Conservation (phyloP, 768 basidiomycete genomes). For the Lentinula raphanica region DNA sequence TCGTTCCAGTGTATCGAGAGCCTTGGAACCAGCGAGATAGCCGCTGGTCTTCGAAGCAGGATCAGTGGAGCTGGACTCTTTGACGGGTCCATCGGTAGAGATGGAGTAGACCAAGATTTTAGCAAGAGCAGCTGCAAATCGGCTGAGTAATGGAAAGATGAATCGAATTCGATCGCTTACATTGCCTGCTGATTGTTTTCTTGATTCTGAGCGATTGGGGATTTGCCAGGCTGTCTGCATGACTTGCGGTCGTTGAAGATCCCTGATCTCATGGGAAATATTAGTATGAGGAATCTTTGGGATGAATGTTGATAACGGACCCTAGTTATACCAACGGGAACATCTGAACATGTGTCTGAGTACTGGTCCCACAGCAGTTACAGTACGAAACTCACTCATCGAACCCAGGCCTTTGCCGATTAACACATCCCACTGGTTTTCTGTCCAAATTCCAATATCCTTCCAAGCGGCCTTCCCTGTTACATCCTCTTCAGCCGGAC, state of each 20-base stretch:
- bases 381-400: constrained; percentile 50
- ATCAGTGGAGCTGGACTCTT: constrained; percentile 29
- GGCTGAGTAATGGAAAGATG: neutral
- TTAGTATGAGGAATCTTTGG: neutral
- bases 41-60: constrained; percentile 30
- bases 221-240: constrained; percentile 62
- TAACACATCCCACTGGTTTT: constrained; percentile 77
- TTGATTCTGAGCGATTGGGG: constrained; percentile 58
- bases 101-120: constrained; percentile 88
- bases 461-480: constrained; percentile 62
- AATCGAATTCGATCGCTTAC: constrained; percentile 30
- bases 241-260: constrained; percentile 57
- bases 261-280: constrained; percentile 33
- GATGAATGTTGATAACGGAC: constrained; percentile 28
- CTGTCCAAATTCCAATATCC: constrained; percentile 86
- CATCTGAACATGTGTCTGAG: constrained; percentile 35
- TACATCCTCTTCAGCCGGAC: constrained; percentile 42
- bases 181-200: constrained; percentile 60
- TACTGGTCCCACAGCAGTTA: neutral
- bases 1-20: constrained; percentile 82
- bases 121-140: constrained; percentile 63
- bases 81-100: constrained; percentile 69
- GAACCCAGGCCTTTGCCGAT: constrained; percentile 78
- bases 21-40: constrained; percentile 78
- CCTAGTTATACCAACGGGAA: constrained; percentile 66